Evolutionary conservation across 192 early-diverging fungal genomes (phyloP).

Genomic region (Backusella sp.): DNA sequence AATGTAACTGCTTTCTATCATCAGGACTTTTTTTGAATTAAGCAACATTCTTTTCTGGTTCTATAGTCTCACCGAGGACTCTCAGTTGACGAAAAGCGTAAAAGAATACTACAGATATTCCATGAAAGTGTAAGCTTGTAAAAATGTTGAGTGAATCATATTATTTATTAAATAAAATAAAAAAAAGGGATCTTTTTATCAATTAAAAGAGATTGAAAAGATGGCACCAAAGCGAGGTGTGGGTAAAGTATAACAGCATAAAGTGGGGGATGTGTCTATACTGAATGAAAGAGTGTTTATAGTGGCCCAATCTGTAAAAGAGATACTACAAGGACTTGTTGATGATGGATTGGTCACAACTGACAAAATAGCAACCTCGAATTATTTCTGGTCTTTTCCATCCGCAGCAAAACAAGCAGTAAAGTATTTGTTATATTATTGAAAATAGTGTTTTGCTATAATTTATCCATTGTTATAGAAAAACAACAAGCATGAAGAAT

Average conservation of each 20-base stretch:
- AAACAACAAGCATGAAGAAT: neutral
- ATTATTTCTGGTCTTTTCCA: slow-evolving; percentile 93
- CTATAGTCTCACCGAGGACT: slow-evolving; percentile 48
- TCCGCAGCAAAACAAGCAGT: slow-evolving; percentile 59
- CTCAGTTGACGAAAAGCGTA: slow-evolving; percentile 53
- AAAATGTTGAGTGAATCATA: too few relatives aligned
- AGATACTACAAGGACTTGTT: slow-evolving; percentile 78
- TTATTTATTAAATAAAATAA: neutral
- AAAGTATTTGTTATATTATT: neutral
- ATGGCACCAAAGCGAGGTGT: slow-evolving; percentile 85
- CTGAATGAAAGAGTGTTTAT: neutral
- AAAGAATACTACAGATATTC: slow-evolving; percentile 43
- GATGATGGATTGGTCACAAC: slow-evolving; percentile 74
- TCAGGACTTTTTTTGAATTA: too few relatives aligned
- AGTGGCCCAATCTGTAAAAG: slow-evolving; percentile 81
- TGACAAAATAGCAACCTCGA: slow-evolving; percentile 89
- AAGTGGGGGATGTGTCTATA: neutral
- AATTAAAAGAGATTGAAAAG: slow-evolving; percentile 85
- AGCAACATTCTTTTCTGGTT: neutral
- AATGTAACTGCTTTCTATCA: neutral
- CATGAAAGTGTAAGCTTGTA: slow-evolving; percentile 45
- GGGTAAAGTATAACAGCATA: slow-evolving; percentile 38
- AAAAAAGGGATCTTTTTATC: slow-evolving; percentile 60
- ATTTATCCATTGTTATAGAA: neutral
- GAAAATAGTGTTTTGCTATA: neutral